A percentile compares a stretch with the other conserved stretches of the same genome.
phyloP scores from a whole-genome alignment of 2,329 filamentous ascomycete genomes.

The Fonsecaea multimorphosa region DNA sequence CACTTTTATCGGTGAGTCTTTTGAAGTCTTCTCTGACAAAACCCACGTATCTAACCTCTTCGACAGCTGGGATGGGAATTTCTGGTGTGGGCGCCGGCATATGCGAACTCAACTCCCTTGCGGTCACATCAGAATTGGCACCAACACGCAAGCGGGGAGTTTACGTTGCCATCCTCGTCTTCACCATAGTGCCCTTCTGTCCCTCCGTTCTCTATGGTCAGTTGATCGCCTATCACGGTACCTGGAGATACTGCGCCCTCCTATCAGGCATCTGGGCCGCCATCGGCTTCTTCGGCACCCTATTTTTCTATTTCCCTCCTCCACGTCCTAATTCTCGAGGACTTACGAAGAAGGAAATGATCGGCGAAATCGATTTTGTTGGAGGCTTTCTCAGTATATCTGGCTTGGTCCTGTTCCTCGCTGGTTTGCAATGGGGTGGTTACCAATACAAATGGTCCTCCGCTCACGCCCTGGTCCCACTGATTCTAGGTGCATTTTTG shows the following conservation, averaged over 20 bases:
- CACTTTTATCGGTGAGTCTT: slow-evolving; percentile 49
- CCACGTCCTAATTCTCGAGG: slow-evolving; percentile 47
- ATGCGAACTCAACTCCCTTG: slow-evolving; percentile 71
- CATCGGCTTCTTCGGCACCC: slow-evolving; percentile 49
- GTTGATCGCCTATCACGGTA: slow-evolving; percentile 55
- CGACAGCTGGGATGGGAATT: slow-evolving; percentile 64
- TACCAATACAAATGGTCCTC: too few species aligned
- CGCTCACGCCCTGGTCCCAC: too few species aligned
- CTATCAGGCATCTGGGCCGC: slow-evolving; percentile 47
- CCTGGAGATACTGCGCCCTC: slow-evolving; percentile 28
- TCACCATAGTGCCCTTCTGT: slow-evolving; percentile 67
- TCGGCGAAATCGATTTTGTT: slow-evolving; percentile 57
- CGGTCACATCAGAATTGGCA: slow-evolving; percentile 71
- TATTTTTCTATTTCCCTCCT: slow-evolving; percentile 55
- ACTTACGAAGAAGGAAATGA: slow-evolving; percentile 43
- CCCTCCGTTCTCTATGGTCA: slow-evolving; percentile 68
- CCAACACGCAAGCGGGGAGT: slow-evolving; percentile 69
- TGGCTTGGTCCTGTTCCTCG: slow-evolving; percentile 48
- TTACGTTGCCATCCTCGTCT: slow-evolving; percentile 66
- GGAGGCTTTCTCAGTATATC: slow-evolving; percentile 49
- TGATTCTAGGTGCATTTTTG: too few species aligned
- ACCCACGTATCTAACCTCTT: too few species aligned
- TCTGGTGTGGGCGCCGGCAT: slow-evolving; percentile 70
- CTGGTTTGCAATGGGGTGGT: slow-evolving; percentile 60
- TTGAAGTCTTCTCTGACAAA: not conserved